phyloP scores from a whole-genome alignment of 768 basidiomycete genomes.

The Tulasnella sp. region DNA sequence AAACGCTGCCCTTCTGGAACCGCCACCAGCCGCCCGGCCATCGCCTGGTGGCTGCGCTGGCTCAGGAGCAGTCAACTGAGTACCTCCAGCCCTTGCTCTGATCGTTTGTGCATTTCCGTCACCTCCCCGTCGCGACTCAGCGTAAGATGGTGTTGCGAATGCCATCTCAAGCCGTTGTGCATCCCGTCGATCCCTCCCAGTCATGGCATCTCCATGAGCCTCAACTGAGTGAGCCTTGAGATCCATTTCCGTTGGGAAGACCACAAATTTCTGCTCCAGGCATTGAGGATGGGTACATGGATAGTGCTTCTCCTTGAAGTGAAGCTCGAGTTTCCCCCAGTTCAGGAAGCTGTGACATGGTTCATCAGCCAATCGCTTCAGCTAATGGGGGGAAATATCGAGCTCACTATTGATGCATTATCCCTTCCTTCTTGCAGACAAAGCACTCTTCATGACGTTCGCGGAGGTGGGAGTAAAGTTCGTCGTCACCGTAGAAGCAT shows the following conservation, averaged over 20 bases:
- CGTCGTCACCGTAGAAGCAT: constrained; percentile 88
- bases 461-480: constrained; percentile 87
- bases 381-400: constrained; percentile 2
- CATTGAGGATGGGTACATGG: constrained; percentile 68
- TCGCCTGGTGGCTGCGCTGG: neutral
- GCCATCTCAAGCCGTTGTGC: constrained; percentile 60
- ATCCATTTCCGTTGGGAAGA: constrained; percentile 79
- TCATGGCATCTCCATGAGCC: constrained; percentile 67
- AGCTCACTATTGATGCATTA: constrained; percentile 78
- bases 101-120: constrained; percentile 21
- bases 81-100: too few species aligned
- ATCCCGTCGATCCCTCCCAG: constrained; percentile 55
- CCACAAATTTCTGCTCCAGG: constrained; percentile 84
- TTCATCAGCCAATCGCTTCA: too few species aligned
- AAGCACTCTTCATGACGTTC: constrained; percentile 95
- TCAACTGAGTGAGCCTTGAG: constrained; percentile 86
- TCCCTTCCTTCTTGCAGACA: constrained; percentile 73
- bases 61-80: neutral
- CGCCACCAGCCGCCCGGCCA: too few species aligned
- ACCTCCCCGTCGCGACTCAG: constrained; percentile 32
- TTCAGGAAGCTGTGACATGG: constrained; percentile 51
- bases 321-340: constrained; percentile 46
- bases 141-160: constrained; percentile 32
- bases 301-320: constrained; percentile 44
- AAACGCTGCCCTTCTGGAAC: neutral